Evolutionary conservation across 768 basidiomycete species (phyloP).

Genomic region (Naganishia vaughanmartiniae): DNA sequence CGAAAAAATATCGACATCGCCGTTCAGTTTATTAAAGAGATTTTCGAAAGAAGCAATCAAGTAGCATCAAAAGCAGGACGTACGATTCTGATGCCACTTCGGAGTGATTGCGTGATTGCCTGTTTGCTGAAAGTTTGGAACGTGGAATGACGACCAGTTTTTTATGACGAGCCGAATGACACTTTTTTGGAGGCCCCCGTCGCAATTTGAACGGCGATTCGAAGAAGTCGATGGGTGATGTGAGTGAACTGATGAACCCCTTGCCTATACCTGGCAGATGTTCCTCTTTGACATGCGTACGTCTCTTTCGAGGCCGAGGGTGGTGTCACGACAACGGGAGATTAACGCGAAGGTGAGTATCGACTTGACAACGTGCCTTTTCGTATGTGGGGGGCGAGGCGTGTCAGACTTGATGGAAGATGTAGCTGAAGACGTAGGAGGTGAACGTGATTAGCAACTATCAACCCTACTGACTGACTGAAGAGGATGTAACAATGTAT

Average conservation of each 20-base stretch:
- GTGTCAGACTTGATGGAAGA: neutral
- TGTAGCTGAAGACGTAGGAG: neutral
- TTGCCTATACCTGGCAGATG: slow-evolving; percentile 1
- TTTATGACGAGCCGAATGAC: slow-evolving; percentile 3
- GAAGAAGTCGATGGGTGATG: neutral
- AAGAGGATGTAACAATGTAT: neutral
- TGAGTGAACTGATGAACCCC: neutral
- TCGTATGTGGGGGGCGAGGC: neutral
- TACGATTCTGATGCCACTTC: neutral
- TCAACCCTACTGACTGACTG: neutral
- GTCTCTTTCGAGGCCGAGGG: neutral
- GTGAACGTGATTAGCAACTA: neutral
- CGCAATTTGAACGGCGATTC: neutral
- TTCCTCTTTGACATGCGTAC: neutral
- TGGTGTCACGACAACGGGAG: neutral
- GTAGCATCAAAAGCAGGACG: neutral
- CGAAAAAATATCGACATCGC: neutral
- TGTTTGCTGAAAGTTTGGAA: no score
- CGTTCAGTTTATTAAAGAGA: neutral
- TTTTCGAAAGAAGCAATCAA: neutral
- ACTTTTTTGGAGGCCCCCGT: neutral
- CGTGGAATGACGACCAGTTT: neutral
- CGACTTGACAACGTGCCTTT: neutral
- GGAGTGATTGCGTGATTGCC: neutral
- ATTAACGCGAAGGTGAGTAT: neutral